A percentile compares a stretch with the other conserved stretches of the same genome.
phyloP scores from a whole-genome alignment of 345 rosid species.

The Eucalyptus erythrocorys region DNA sequence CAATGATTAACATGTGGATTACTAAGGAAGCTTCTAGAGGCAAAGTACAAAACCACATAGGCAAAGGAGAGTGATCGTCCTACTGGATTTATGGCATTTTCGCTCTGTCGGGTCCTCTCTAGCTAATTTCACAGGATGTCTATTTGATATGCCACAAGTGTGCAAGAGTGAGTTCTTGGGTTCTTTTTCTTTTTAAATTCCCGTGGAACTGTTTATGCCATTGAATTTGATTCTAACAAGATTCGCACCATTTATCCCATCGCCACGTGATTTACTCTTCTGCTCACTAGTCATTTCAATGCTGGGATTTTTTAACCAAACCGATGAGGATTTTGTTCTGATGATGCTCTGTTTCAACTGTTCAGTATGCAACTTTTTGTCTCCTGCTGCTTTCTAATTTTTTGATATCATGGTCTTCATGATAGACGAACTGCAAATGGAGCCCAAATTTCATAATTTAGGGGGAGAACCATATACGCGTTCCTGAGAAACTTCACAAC shows the following conservation, averaged over 20 bases:
- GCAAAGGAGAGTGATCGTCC: not conserved
- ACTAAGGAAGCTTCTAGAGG: not conserved
- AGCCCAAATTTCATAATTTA: not conserved
- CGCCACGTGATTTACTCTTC: not conserved
- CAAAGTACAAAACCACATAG: not conserved
- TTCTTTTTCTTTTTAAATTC: not conserved
- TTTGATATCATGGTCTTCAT: not conserved
- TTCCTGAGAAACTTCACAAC: not conserved
- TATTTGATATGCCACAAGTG: not conserved
- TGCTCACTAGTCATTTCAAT: not conserved
- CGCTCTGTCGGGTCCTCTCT: not conserved
- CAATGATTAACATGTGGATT: not conserved
- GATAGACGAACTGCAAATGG: not conserved
- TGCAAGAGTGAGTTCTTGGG: not conserved
- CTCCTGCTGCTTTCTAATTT: not conserved
- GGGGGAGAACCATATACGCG: not conserved
- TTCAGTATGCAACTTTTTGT: not conserved
- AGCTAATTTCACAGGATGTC: not conserved
- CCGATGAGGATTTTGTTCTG: not conserved
- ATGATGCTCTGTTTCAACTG: not conserved
- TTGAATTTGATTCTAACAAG: not conserved
- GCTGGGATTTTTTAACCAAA: not conserved
- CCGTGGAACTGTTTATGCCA: not conserved
- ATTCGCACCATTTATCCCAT: not conserved
- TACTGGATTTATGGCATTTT: not conserved